Evolutionary conservation across 2,329 filamentous ascomycete genomes (phyloP), one percentile per base, ranked within the genome.

Genomic region (Esteya vermicola): DNA sequence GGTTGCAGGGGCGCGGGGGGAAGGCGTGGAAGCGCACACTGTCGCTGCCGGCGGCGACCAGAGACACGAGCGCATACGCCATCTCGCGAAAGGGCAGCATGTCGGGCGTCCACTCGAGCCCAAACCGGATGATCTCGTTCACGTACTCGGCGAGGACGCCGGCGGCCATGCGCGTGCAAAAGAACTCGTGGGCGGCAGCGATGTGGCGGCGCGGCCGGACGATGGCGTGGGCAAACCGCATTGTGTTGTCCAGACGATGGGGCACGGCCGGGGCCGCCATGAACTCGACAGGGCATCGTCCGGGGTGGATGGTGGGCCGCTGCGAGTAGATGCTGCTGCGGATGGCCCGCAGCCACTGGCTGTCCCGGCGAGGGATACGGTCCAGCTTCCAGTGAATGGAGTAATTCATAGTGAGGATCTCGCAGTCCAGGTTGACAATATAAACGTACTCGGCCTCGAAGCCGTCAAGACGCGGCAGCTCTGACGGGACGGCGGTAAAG

Each of bases 331-430:
- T 23, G 27, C 41, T 43, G 0, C 25, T 25, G 9, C 13, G 12
- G n/a, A 44, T 38, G 12, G 19, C 12, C 2, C 4, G 18, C n/a
- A 25, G 5, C 39, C 39, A 44, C 4, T 12, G 10, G 2, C 14
- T n/a, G 33, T 37, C 23, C 1, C 9, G 19, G n/a, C 27, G 36
- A 4, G 42, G 42, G 13, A 44, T 39, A 33, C 21, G 36, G 32
- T 32, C 36, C 12, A 44, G 28, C 13, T 22, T 31, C 33, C 30
- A 44, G 39, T 44, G 42, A 12, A 44, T 20, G 6, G 36, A 13
- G 16, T 25, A 30, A 27, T 44, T 35, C 23, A 44, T 37, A 4
- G 42, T 44, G 6, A 44, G 23, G 2, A 44, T 30, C 28, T 41
- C 39, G 12, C 22, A 27, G 20, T 41, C 42, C 9, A 44, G 42